These are phyloP conservation scores for Miscanthus lutarioriparius DNA, from an alignment of 176 grass and related monocot species.

Conservation along the genomic window DNA sequence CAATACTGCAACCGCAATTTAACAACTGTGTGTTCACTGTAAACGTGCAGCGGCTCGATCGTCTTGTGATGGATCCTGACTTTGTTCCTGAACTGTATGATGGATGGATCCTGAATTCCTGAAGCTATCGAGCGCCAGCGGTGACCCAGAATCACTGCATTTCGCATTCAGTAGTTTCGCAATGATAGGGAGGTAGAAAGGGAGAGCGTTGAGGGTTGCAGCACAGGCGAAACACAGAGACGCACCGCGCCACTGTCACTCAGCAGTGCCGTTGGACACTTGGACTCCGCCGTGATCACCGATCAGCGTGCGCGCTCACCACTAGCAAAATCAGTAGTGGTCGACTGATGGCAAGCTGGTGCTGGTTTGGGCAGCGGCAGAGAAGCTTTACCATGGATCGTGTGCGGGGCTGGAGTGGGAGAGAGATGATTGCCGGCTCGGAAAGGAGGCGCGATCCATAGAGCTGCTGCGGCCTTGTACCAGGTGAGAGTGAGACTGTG, in stretches of 20 bases:
- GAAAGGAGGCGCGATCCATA: not conserved
- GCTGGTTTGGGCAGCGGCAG: not conserved
- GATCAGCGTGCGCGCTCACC: not conserved
- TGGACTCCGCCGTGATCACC: not conserved
- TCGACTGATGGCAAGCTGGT: not conserved
- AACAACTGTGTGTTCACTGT: not conserved
- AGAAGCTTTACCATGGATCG: not conserved
- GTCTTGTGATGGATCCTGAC: not conserved
- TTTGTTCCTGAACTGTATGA: not conserved
- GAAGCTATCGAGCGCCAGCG: not conserved
- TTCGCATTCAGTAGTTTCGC: not conserved
- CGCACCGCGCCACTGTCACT: not conserved
- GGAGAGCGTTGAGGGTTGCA: not conserved
- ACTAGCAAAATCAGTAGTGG: not conserved
- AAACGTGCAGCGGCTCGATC: not conserved
- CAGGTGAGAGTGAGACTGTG: not conserved
- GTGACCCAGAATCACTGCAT: not conserved
- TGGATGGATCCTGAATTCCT: no score
- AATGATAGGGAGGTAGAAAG: not conserved
- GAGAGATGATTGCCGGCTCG: slow-evolving; percentile 3
- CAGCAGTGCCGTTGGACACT: not conserved
- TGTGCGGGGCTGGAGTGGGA: not conserved
- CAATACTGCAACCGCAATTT: not conserved
- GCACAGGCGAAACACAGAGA: not conserved
- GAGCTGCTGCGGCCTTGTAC: not conserved